Evolutionary conservation across 768 basidiomycete species (phyloP).

Genomic region (Kwoniella sp.): DNA sequence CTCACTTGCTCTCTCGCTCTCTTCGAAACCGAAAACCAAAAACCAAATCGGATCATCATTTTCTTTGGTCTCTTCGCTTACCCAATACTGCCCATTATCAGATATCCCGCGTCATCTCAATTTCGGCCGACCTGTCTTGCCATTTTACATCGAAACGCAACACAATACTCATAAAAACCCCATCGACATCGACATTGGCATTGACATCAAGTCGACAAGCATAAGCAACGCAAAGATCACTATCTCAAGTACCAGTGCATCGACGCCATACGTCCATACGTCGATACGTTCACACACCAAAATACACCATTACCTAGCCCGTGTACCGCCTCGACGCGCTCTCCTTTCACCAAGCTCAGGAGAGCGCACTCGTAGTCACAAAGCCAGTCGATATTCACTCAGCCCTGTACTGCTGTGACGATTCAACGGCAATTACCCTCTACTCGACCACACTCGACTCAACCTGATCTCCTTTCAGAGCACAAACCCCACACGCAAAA

Average conservation of each 20-base stretch:
- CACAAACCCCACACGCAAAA: neutral
- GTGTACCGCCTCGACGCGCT: neutral
- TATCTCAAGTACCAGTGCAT: no score
- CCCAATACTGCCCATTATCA: neutral
- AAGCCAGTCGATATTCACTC: no score
- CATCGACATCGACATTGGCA: neutral
- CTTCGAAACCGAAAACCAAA: neutral
- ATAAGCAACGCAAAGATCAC: neutral
- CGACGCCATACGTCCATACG: no score
- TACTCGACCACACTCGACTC: neutral
- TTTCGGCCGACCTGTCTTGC: slow-evolving; percentile 25
- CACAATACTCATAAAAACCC: neutral
- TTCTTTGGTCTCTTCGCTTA: neutral
- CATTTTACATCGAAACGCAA: slow-evolving; percentile 5
- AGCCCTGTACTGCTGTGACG: neutral
- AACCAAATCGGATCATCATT: no score
- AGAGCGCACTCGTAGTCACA: neutral
- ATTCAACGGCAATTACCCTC: neutral
- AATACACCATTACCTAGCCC: neutral
- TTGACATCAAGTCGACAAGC: no score
- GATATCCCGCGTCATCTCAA: slow-evolving; percentile 15
- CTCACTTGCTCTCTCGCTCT: neutral
- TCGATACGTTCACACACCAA: no score
- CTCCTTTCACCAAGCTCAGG: neutral
- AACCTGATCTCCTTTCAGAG: neutral